Conservation (phyloP, 2,329 filamentous ascomycete species). For the Pezicula rhizophila region DNA sequence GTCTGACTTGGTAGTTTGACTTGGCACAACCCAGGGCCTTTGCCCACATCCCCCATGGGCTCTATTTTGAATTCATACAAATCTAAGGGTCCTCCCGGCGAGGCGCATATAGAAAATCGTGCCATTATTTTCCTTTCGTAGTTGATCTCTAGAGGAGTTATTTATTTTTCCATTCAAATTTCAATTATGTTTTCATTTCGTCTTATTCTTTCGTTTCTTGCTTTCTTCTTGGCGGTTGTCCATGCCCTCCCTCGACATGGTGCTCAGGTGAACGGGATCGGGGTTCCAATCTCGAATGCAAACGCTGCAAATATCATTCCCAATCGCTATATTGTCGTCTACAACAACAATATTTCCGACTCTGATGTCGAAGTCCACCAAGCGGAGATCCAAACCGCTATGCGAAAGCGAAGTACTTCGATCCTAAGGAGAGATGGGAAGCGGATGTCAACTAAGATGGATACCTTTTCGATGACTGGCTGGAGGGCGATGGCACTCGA, state of each 20-base stretch:
- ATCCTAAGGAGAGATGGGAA: slow-evolving; percentile 44
- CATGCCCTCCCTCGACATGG: slow-evolving; percentile 1
- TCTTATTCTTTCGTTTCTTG: slow-evolving; percentile 4
- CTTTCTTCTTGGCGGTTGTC: slow-evolving; percentile 4
- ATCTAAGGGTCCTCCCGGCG: too few relatives aligned
- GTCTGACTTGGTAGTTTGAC: too few relatives aligned
- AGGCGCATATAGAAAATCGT: background rate
- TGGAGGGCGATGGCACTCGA: slow-evolving; percentile 51
- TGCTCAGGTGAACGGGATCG: slow-evolving; percentile 22
- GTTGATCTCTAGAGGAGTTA: background rate
- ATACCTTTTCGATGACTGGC: slow-evolving; percentile 39
- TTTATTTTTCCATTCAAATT: slow-evolving; percentile 1
- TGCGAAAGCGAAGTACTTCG: slow-evolving; percentile 51
- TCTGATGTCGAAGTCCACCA: slow-evolving; percentile 44
- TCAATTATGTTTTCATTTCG: slow-evolving; percentile 6
- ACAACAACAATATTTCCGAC: slow-evolving; percentile 47
- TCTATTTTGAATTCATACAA: too few relatives aligned
- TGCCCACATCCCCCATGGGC: too few relatives aligned
- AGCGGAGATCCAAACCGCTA: slow-evolving; percentile 37
- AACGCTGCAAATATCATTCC: slow-evolving; percentile 42
- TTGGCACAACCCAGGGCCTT: too few relatives aligned
- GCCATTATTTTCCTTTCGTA: background rate
- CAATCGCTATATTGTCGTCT: slow-evolving; percentile 58
- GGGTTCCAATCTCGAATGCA: slow-evolving; percentile 44
- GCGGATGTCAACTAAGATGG: slow-evolving; percentile 40